phyloP scores from a whole-genome alignment of 176 grass and related monocot genomes.

The Luzula sylvatica region DNA sequence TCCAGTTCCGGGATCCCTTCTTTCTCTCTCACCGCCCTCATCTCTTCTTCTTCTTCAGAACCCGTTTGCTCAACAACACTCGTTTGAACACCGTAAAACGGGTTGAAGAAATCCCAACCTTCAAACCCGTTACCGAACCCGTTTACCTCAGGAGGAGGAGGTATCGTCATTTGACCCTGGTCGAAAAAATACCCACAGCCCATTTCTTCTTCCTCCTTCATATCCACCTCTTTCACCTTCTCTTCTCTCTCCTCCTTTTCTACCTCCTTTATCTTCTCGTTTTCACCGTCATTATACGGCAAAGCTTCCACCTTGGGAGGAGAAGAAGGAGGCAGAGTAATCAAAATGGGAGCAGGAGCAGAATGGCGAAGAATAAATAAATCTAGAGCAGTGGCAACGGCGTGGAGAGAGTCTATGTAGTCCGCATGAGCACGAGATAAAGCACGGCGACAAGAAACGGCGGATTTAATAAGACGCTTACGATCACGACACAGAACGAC shows the following conservation, averaged over 20 bases:
- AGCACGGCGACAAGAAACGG: slow-evolving; percentile 49
- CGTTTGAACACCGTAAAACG: slow-evolving; percentile 59
- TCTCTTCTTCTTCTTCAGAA: slow-evolving; percentile 44
- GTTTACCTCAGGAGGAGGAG: slow-evolving; percentile 27
- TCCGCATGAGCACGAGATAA: slow-evolving; percentile 55
- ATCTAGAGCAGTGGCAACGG: slow-evolving; percentile 62
- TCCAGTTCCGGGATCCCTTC: slow-evolving; percentile 95
- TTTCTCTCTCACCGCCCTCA: slow-evolving; percentile 66
- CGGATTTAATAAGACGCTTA: slow-evolving; percentile 76
- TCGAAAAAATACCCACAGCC: slow-evolving; percentile 65
- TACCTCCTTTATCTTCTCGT: not conserved
- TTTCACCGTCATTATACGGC: not conserved
- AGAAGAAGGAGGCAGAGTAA: slow-evolving; percentile 53
- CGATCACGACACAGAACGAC: slow-evolving; percentile 67
- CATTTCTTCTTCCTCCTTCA: slow-evolving; percentile 27
- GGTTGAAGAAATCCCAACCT: slow-evolving; percentile 96
- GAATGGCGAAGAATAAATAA: slow-evolving; percentile 77
- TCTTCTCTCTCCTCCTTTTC: not conserved
- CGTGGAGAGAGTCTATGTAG: slow-evolving; percentile 50
- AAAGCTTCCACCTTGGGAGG: slow-evolving; percentile 41
- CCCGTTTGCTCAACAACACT: slow-evolving; percentile 15
- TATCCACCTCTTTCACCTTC: not conserved
- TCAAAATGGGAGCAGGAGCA: slow-evolving; percentile 67
- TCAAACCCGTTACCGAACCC: slow-evolving; percentile 19
- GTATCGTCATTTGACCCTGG: slow-evolving; percentile 18